A percentile compares a stretch with the other conserved stretches of the same genome.
phyloP scores from a whole-genome alignment of 2,329 filamentous ascomycete species.

The Claviceps cyperi region DNA sequence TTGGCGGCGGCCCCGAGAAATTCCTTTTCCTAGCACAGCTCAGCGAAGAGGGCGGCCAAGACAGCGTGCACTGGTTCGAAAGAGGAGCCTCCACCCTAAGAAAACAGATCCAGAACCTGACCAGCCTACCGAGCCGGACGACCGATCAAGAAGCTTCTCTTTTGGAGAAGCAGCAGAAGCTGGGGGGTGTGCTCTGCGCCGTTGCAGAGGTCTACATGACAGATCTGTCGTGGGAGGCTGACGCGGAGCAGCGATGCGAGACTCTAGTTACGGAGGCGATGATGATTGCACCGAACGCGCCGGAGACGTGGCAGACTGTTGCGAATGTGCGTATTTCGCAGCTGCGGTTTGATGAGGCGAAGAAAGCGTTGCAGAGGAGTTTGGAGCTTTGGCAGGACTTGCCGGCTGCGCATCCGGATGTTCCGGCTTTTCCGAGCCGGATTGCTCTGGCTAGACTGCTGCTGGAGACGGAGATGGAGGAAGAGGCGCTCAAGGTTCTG shows the following conservation, averaged over 20 bases:
- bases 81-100: slow-evolving; percentile 59
- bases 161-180: slow-evolving; percentile 60
- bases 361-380: slow-evolving; percentile 62
- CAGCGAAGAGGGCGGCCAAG: slow-evolving; percentile 52
- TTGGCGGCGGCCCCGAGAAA: slow-evolving; percentile 80
- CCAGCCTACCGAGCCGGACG: slow-evolving; percentile 27
- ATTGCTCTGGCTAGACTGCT: slow-evolving; percentile 74
- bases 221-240: slow-evolving; percentile 81
- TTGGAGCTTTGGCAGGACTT: slow-evolving; percentile 73
- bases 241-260: slow-evolving; percentile 83
- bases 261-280: slow-evolving; percentile 80
- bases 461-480: slow-evolving; percentile 80
- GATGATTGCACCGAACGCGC: slow-evolving; percentile 62
- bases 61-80: slow-evolving; percentile 54
- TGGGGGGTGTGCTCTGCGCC: slow-evolving; percentile 84
- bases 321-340: slow-evolving; percentile 92
- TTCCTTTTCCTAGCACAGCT: slow-evolving; percentile 91
- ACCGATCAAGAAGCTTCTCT: slow-evolving; percentile 27
- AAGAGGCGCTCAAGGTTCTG: slow-evolving; percentile 71
- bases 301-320: slow-evolving; percentile 89
- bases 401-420: slow-evolving; percentile 51
- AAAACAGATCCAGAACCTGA: slow-evolving; percentile 51
- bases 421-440: slow-evolving; percentile 76
- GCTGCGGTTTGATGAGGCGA: slow-evolving; percentile 61
- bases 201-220: slow-evolving; percentile 99